Evolutionary conservation across 768 basidiomycete species (phyloP), one percentile per base, ranked within the genome.

Genomic region (Lepiota subincarnata): DNA sequence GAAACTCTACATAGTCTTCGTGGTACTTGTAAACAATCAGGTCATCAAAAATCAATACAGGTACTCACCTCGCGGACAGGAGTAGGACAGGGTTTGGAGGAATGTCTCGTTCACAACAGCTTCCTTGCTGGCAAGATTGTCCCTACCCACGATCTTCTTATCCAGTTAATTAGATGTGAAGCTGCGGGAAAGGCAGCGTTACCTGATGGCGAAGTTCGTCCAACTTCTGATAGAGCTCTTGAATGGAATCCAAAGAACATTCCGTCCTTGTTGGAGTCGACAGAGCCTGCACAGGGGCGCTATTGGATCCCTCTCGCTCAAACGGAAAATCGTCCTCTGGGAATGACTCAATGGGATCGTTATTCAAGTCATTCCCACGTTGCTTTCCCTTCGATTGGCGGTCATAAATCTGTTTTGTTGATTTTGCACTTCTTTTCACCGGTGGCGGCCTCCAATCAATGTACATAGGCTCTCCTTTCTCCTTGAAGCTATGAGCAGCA

Each of bases 391-490:
- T 54, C 3, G 16, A n/a, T n/a, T 31, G 38, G 11, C 28, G 44
- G 4, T 47, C 46, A n/a, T 35, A 39, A n/a, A 7, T 54, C 11
- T 28, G 38, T 12, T 48, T 48, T 34, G 19, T 12, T 38, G 47
- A 24, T 55, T 39, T 50, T 5, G 16, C 18, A 18, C 6, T 10
- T n/a, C 16, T 52, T 31, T 50, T 54, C 2, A 13, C n/a, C 26
- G 48, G 26, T 22, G 53, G 57, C 3, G 53, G 57, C 36, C 44
- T 39, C 57, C 57, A 58, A 11, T 55, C 35, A 8, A 58, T 26
- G 7, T 37, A 14, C 14, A 58, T 34, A 11, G 44, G 38, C 5
- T 41, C 22, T 16, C 22, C n/a, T 12, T 41, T 50, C 6, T 19
- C 42, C n/a, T 35, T 50, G 31, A 48, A 55, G 7, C 31, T 42